Percentiles rank a stretch among this genome's conserved stretches.
phyloP scores from a whole-genome alignment of 495 filamentous ascomycete genomes.

The Hypoxylon fuscum region DNA sequence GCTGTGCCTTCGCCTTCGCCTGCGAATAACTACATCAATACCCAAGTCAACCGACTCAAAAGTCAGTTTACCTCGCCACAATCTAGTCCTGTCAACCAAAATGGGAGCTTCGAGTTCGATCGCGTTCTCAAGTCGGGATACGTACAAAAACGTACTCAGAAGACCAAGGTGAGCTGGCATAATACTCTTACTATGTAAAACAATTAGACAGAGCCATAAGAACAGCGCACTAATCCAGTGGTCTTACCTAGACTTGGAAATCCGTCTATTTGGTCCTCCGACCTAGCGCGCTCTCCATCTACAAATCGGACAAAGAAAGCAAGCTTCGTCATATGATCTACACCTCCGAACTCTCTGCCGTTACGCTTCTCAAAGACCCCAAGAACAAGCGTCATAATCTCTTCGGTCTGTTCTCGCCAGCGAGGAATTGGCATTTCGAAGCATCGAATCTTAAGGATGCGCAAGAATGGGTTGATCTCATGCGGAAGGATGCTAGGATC shows the following conservation, averaged over 20 bases:
- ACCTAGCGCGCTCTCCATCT: conserved; percentile 92
- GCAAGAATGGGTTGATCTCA: conserved; percentile 85
- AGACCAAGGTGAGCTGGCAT: conserved; percentile 78
- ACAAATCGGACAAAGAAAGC: conserved; percentile 89
- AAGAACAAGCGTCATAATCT: conserved; percentile 82
- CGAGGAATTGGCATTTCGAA: conserved; percentile 90
- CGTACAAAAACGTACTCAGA: conserved; percentile 85
- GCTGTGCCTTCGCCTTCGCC: conserved; percentile 31
- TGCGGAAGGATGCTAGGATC: conserved; percentile 79
- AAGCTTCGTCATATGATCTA: conserved; percentile 87
- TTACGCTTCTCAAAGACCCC: conserved; percentile 85
- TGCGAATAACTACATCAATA: no score
- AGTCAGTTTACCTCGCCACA: conserved; percentile 64
- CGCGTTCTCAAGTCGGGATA: conserved; percentile 88
- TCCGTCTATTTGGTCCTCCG: conserved; percentile 88
- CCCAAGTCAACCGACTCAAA: conserved; percentile 56
- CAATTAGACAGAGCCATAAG: no score
- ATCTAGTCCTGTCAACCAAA: conserved; percentile 80
- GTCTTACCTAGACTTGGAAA: conserved; percentile 76
- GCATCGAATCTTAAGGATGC: conserved; percentile 76
- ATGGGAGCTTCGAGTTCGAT: conserved; percentile 95
- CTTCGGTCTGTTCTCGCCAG: conserved; percentile 92
- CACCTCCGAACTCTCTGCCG: conserved; percentile 89
- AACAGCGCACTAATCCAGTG: conserved; percentile 48
- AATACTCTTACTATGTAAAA: conserved; percentile 1